Base-by-base conservation (phyloP, 768 basidiomycete genomes). In the Nidularia pulvinata region DNA sequence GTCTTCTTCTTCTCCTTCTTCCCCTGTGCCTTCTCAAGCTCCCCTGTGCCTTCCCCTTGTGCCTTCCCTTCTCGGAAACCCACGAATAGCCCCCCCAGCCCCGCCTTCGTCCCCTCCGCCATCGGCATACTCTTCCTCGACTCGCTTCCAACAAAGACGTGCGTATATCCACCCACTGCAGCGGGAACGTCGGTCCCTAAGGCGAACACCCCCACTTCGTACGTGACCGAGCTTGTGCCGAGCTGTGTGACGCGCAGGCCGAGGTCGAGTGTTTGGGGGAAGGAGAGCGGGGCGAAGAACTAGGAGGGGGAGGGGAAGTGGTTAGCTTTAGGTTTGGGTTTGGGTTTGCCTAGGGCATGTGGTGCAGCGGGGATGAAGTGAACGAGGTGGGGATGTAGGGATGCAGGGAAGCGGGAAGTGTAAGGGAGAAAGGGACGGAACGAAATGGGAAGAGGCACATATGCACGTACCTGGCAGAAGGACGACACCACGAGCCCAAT, bases 401-500 rank as follows among this genome's bases (percentile, higher is more conserved):
- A 35, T 35, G 10, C 10, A 48, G 46, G 22, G 34, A 22, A 37
- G 32, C 44, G 42, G 9, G 25, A 45, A 33, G 10, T 43, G 37
- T 33, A 7, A 52, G 11, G 43, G 19, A 45, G 58, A 30, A 30
- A 30, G 25, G 4, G 25, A 30, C 25, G 25, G 25, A 30, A 30
- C 25, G 25, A 30, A 30, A 30, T 3, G 25, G 25, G 25, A 30
- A 30, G 25, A 30, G 25, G 25, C 25, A 30, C 25, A 30, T 30
- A 30, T 30, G 4, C 25, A 30, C 69, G 5, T 55, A 82, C 85
- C 68, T 88, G 80, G 64, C 88, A 91, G 59, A 78, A 81, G 1
- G 91, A 93, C 1, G 88, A 87, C 1, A 93, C 82, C 1, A 93
- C 91, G 7, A 93, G 80, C 0, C 89, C 91, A 39, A 93, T 91